Percentiles rank a stretch among this genome's conserved stretches.
These are phyloP conservation scores for Chalciporus chontae DNA, from an alignment of 768 basidiomycete genomes.

Conservation along the genomic window DNA sequence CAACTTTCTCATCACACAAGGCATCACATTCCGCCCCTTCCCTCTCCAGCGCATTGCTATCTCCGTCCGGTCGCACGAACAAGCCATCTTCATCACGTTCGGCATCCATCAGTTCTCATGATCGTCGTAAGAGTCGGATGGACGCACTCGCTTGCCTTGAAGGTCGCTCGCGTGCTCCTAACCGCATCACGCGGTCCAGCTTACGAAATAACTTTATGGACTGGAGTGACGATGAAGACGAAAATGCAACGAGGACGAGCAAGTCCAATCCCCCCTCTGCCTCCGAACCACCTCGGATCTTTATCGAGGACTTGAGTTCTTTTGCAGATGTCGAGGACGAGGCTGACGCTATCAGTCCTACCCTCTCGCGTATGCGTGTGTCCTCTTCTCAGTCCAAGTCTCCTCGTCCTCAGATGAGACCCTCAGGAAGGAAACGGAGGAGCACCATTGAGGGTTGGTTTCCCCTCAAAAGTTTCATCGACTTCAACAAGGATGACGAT, in stretches of 20 bases:
- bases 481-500: slow-evolving; percentile 50
- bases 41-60: slow-evolving; percentile 16
- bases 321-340: slow-evolving; percentile 34
- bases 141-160: slow-evolving; percentile 65
- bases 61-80: slow-evolving; percentile 12
- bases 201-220: slow-evolving; percentile 56
- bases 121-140: slow-evolving; percentile 47
- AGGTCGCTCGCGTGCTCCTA: slow-evolving; percentile 38
- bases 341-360: slow-evolving; percentile 23
- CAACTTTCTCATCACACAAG: slow-evolving; percentile 2
- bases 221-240: slow-evolving; percentile 64
- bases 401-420: slow-evolving; percentile 8
- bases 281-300: slow-evolving; percentile 8
- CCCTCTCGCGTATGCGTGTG: slow-evolving; percentile 8
- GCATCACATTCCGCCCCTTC: slow-evolving; percentile 15
- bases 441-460: slow-evolving; percentile 51
- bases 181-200: slow-evolving; percentile 17
- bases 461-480: slow-evolving; percentile 62
- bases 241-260: slow-evolving; percentile 19
- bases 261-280: slow-evolving; percentile 5
- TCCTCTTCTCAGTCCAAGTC: slow-evolving; percentile 8
- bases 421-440: slow-evolving; percentile 29
- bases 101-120: slow-evolving; percentile 44
- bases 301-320: slow-evolving; percentile 19
- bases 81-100: slow-evolving; percentile 19